Percentiles rank a stretch among this genome's conserved stretches.
Evolutionary conservation across 176 grass and related monocot species (phyloP).

Genomic region (Bonia amplexicaulis): DNA sequence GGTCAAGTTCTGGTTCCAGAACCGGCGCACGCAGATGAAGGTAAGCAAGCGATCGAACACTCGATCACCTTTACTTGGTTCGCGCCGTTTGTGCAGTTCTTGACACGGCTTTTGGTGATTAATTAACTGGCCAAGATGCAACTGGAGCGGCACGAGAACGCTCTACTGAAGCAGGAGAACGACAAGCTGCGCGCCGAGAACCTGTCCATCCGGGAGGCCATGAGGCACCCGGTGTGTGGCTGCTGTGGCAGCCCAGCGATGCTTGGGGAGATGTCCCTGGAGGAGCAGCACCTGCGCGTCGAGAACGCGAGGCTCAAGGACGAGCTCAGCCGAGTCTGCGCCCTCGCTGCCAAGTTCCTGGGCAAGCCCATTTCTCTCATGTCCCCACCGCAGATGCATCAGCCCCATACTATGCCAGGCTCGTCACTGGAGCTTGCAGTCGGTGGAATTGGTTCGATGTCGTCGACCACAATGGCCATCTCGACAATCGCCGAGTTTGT

Average conservation of each 20-base stretch:
- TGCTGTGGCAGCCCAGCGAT: conserved; percentile 46
- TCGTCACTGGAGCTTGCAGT: conserved; percentile 51
- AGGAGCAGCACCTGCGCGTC: conserved; percentile 63
- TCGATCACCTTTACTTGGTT: neutral
- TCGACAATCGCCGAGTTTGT: conserved; percentile 44
- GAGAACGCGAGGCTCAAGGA: conserved; percentile 80
- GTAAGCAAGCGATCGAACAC: conserved; percentile 18
- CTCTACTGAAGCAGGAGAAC: conserved; percentile 66
- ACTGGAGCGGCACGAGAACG: conserved; percentile 65
- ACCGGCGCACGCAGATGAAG: conserved; percentile 76
- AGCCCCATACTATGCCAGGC: conserved; percentile 20
- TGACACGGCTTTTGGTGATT: neutral
- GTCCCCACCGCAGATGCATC: neutral
- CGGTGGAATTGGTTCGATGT: conserved; percentile 20
- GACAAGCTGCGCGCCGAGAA: conserved; percentile 83
- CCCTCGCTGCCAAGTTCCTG: conserved; percentile 55
- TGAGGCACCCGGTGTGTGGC: conserved; percentile 46
- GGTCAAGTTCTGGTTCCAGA: conserved; percentile 99
- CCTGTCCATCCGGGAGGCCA: conserved; percentile 47
- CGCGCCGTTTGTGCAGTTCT: neutral
- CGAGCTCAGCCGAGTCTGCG: conserved; percentile 68
- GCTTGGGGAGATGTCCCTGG: conserved; percentile 46
- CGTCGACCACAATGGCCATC: conserved; percentile 13
- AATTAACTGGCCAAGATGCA: conserved; percentile 45
- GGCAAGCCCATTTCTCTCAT: conserved; percentile 46